phyloP scores from a whole-genome alignment of 2,329 filamentous ascomycete species.

The Lasiodiplodia hormozganensis region DNA sequence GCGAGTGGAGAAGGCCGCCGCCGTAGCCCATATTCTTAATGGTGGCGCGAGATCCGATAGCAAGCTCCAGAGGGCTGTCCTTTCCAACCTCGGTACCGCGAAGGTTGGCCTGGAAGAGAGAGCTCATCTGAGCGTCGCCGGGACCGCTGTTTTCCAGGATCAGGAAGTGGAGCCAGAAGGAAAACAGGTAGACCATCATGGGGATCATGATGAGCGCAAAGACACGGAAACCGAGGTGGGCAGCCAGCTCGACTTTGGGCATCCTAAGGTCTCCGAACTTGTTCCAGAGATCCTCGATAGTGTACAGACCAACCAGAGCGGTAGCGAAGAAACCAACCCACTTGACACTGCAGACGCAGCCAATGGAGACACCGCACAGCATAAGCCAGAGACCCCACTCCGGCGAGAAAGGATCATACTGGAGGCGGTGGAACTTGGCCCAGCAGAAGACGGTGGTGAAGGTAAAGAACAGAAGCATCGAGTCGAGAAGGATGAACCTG shows the following conservation, averaged over 20 bases:
- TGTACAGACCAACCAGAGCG: constrained; percentile 93
- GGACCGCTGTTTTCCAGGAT: constrained; percentile 93
- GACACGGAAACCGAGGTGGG: constrained; percentile 81
- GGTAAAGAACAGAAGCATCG: constrained; percentile 98
- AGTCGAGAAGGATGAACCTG: constrained; percentile 96
- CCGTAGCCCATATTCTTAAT: constrained; percentile 99
- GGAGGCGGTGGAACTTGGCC: constrained; percentile 92
- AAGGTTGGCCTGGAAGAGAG: constrained; percentile 96
- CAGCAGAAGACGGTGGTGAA: constrained; percentile 97
- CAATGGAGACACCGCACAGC: constrained; percentile 92
- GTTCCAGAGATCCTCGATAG: constrained; percentile 94
- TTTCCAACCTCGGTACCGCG: constrained; percentile 92
- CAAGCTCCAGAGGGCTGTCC: constrained; percentile 91
- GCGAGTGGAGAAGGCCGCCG: constrained; percentile 92
- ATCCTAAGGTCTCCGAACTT: constrained; percentile 96
- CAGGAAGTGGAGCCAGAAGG: constrained; percentile 92
- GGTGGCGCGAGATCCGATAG: constrained; percentile 85
- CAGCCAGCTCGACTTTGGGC: constrained; percentile 75
- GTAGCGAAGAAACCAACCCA: constrained; percentile 97
- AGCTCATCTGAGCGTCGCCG: constrained; percentile 99
- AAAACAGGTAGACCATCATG: constrained; percentile 90
- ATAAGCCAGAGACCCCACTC: constrained; percentile 97
- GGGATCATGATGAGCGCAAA: constrained; percentile 89
- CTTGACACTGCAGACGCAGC: constrained; percentile 98
- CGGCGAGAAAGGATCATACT: constrained; percentile 81